Evolutionary conservation across 805 yeast genomes (phyloP).

Genomic region (Torulaspora franciscae): DNA sequence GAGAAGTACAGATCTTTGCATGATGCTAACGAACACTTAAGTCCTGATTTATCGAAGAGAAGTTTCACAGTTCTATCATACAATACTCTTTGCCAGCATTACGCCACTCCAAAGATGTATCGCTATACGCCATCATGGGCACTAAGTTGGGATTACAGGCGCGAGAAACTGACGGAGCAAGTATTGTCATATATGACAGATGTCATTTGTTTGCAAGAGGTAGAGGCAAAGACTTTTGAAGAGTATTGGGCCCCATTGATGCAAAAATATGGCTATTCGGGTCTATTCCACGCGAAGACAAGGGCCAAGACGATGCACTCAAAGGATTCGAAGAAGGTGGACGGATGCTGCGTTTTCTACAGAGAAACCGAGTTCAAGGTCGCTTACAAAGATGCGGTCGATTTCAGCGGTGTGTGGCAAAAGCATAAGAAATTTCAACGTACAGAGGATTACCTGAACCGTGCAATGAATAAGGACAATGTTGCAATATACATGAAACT

Average conservation of each 20-base stretch:
- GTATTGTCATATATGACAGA: constrained; percentile 63
- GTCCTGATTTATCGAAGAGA: constrained; percentile 29
- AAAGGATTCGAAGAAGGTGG: constrained; percentile 80
- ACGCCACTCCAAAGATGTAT: constrained; percentile 87
- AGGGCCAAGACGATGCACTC: constrained; percentile 87
- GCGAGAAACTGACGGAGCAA: constrained; percentile 69
- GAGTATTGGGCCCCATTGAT: constrained; percentile 81
- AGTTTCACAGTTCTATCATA: constrained; percentile 77
- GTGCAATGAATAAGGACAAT: constrained; percentile 94
- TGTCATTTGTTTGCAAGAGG: constrained; percentile 90
- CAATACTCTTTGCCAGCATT: constrained; percentile 91
- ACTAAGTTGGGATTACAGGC: constrained; percentile 85
- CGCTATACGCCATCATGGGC: constrained; percentile 98
- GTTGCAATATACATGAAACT: constrained; percentile 75
- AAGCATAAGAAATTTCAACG: constrained; percentile 81
- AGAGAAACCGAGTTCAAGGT: constrained; percentile 63
- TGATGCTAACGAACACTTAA: constrained; percentile 28
- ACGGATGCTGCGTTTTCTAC: constrained; percentile 96
- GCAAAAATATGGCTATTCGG: constrained; percentile 69
- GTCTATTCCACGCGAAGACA: constrained; percentile 79
- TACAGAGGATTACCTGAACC: constrained; percentile 89
- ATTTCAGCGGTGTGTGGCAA: constrained; percentile 77
- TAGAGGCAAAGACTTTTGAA: constrained; percentile 78
- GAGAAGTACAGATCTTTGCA: constrained; percentile 29
- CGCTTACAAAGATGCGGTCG: constrained; percentile 66